These are phyloP conservation scores for Litsea cubeba DNA, from an alignment of 164 flowering plant genomes.

Conservation along the genomic window DNA sequence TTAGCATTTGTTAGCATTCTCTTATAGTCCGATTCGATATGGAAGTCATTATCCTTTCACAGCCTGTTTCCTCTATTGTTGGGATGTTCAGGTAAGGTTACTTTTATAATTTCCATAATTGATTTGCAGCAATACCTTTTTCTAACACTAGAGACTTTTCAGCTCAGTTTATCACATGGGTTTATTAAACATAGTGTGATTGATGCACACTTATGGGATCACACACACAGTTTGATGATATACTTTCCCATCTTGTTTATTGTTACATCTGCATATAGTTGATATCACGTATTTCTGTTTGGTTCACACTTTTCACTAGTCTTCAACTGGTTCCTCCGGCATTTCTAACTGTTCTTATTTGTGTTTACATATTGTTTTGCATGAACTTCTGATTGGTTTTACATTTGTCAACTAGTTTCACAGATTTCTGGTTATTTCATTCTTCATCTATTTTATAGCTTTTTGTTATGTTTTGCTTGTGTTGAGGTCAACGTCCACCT, in stretches of 20 bases:
- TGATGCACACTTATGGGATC: no score
- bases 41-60: neutral
- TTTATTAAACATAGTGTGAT: no score
- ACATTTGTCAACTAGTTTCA: neutral
- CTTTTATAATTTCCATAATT: neutral
- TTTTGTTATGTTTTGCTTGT: neutral
- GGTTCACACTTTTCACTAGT: no score
- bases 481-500: no score
- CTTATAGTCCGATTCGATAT: neutral
- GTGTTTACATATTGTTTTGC: neutral
- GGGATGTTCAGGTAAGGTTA: neutral
- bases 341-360: no score
- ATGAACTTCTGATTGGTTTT: neutral
- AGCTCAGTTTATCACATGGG: neutral
- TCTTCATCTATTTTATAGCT: neutral
- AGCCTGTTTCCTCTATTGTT: neutral
- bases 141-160: neutral
- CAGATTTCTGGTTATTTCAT: neutral
- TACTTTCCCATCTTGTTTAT: no score
- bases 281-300: no score
- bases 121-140: neutral
- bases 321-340: no score
- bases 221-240: no score
- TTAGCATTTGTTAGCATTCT: neutral
- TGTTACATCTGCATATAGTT: no score